phyloP scores from a whole-genome alignment of 2,329 filamentous ascomycete species.

The Botrytis fabae region DNA sequence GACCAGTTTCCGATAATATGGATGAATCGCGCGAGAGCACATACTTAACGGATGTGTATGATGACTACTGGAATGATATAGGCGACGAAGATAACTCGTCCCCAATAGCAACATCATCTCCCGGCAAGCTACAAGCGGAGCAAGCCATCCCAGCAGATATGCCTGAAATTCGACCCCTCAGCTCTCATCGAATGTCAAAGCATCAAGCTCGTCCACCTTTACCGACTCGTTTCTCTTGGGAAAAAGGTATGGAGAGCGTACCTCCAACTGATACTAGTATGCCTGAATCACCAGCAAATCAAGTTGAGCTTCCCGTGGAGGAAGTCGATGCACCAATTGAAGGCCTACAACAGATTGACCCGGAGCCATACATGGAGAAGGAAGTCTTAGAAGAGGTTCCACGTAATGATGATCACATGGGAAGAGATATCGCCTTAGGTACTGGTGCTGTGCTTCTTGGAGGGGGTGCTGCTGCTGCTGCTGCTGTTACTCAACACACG shows the following conservation, averaged over 20 bases:
- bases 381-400: conserved; percentile 1
- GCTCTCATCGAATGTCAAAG: conserved; percentile 29
- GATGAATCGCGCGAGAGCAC: conserved; percentile 54
- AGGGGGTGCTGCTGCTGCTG: conserved; percentile 20
- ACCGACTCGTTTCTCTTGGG: conserved; percentile 38
- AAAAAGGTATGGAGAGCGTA: conserved; percentile 33
- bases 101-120: conserved; percentile 9
- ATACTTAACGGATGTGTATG: conserved; percentile 66
- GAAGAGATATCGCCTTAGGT: conserved; percentile 27
- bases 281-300: not conserved
- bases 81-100: conserved; percentile 42
- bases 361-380: conserved; percentile 20
- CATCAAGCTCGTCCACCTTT: conserved; percentile 27
- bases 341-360: not conserved
- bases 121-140: not conserved
- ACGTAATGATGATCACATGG: conserved; percentile 24
- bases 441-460: conserved; percentile 26
- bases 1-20: not conserved
- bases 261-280: not conserved
- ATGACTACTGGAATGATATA: conserved; percentile 62
- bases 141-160: conserved; percentile 35
- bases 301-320: conserved; percentile 7
- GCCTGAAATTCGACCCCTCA: conserved; percentile 33
- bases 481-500: not conserved
- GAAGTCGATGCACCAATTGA: too few relatives aligned